Evolutionary conservation across 2,329 filamentous ascomycete species (phyloP).

Genomic region (Dactylellina haptotyla): DNA sequence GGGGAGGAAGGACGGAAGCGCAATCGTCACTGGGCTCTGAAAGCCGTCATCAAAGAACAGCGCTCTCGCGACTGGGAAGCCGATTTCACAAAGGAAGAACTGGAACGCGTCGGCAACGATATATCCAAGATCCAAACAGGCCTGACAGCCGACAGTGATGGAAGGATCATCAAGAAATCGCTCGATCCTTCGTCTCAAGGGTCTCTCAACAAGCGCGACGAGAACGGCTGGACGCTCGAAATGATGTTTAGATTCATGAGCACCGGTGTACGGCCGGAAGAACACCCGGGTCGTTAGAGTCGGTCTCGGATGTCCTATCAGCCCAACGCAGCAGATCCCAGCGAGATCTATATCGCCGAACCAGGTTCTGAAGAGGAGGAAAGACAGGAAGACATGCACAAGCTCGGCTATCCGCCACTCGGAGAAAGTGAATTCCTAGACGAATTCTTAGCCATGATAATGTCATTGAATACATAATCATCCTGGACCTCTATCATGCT

Average conservation of each 20-base stretch:
- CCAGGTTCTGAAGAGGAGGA: background rate
- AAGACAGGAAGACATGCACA: background rate
- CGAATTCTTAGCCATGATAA: background rate
- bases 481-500: background rate
- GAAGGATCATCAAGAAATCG: slow-evolving; percentile 32
- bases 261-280: slow-evolving; percentile 33
- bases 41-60: slow-evolving; percentile 41
- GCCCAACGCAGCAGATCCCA: background rate
- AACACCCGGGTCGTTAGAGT: slow-evolving; percentile 13
- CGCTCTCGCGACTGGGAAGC: slow-evolving; percentile 47
- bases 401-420: background rate
- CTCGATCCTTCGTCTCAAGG: slow-evolving; percentile 19
- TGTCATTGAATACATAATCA: background rate
- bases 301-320: background rate
- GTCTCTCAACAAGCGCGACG: slow-evolving; percentile 29
- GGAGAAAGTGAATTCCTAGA: background rate
- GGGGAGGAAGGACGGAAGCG: slow-evolving; percentile 27
- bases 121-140: slow-evolving; percentile 41
- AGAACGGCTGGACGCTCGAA: slow-evolving; percentile 42
- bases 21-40: slow-evolving; percentile 46
- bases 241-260: slow-evolving; percentile 53
- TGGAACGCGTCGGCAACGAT: slow-evolving; percentile 28
- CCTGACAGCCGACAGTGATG: slow-evolving; percentile 28
- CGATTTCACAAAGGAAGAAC: slow-evolving; percentile 49
- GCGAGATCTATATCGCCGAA: background rate